A percentile compares a stretch with the other conserved stretches of the same genome.
These are phyloP conservation scores for Aquilaria yunnanensis DNA, from an alignment of 345 rosid species.

Conservation along the genomic window DNA sequence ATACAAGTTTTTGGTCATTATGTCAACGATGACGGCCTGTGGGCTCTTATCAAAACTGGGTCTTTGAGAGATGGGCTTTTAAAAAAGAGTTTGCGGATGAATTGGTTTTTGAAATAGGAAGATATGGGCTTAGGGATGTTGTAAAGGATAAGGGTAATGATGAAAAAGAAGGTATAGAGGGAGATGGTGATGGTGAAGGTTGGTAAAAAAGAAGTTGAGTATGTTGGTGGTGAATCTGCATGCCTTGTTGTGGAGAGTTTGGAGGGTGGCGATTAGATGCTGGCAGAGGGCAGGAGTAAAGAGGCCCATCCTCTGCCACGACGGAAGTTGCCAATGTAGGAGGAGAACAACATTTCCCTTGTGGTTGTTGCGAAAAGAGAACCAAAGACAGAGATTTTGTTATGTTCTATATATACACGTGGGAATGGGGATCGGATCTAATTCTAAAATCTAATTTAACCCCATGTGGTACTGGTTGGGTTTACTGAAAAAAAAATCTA, in stretches of 20 bases:
- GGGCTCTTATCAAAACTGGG: slow-evolving; percentile 1
- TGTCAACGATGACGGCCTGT: slow-evolving; percentile 55
- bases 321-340: slow-evolving; percentile 54
- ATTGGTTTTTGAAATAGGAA: slow-evolving; percentile 41
- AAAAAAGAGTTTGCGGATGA: slow-evolving; percentile 19
- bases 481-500: too few relatives aligned
- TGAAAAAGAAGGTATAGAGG: slow-evolving; percentile 60
- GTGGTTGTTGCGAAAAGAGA: too few relatives aligned
- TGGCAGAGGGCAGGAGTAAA: slow-evolving; percentile 39
- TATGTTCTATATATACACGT: too few relatives aligned
- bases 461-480: too few relatives aligned
- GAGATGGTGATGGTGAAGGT: slow-evolving; percentile 69
- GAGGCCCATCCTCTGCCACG: slow-evolving; percentile 59
- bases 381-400: too few relatives aligned
- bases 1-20: slow-evolving; percentile 78
- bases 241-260: slow-evolving; percentile 52
- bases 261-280: slow-evolving; percentile 29
- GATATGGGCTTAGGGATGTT: slow-evolving; percentile 74
- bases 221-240: slow-evolving; percentile 55
- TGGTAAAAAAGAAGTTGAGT: slow-evolving; percentile 57
- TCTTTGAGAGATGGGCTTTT: slow-evolving; percentile 22
- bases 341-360: slow-evolving; percentile 51
- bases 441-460: too few relatives aligned
- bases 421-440: too few relatives aligned
- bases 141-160: slow-evolving; percentile 60